phyloP scores from a whole-genome alignment of 352 stramenopile species.

The Pythium brachiatum region DNA sequence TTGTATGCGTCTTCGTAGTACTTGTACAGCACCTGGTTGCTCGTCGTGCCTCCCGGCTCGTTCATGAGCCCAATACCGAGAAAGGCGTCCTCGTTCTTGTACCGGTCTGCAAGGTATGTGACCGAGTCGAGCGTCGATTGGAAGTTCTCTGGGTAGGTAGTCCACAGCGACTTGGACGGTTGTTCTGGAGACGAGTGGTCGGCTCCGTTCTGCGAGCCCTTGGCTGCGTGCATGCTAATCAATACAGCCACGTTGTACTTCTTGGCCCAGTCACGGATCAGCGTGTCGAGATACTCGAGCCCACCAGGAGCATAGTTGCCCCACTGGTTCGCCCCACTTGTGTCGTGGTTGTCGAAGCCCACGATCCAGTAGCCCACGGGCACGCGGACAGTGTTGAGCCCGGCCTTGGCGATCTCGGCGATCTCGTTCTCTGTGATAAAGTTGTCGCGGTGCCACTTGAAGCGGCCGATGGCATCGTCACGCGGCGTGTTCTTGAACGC shows the following conservation, averaged over 20 bases:
- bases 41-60: constrained; percentile 53
- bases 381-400: constrained; percentile 81
- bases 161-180: constrained; percentile 45
- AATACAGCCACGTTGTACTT: constrained; percentile 47
- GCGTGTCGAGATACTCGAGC: constrained; percentile 47
- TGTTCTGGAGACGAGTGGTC: constrained; percentile 64
- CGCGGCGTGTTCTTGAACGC: constrained; percentile 47
- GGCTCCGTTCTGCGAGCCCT: constrained; percentile 73
- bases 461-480: constrained; percentile 35
- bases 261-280: constrained; percentile 38
- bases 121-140: constrained; percentile 47
- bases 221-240: constrained; percentile 60
- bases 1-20: constrained; percentile 77
- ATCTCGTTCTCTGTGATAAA: constrained; percentile 79
- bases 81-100: constrained; percentile 67
- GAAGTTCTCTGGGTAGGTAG: constrained; percentile 52
- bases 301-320: constrained; percentile 40
- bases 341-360: constrained; percentile 61
- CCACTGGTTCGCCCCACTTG: constrained; percentile 39
- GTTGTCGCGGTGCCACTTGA: constrained; percentile 51
- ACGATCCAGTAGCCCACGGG: constrained; percentile 81
- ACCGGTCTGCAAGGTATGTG: constrained; percentile 54
- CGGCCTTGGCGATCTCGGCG: constrained; percentile 45
- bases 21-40: constrained; percentile 58
- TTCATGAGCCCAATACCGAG: constrained; percentile 75